These are phyloP conservation scores for Globisporangium cederbergense DNA, from an alignment of 352 stramenopile genomes.

Conservation along the genomic window DNA sequence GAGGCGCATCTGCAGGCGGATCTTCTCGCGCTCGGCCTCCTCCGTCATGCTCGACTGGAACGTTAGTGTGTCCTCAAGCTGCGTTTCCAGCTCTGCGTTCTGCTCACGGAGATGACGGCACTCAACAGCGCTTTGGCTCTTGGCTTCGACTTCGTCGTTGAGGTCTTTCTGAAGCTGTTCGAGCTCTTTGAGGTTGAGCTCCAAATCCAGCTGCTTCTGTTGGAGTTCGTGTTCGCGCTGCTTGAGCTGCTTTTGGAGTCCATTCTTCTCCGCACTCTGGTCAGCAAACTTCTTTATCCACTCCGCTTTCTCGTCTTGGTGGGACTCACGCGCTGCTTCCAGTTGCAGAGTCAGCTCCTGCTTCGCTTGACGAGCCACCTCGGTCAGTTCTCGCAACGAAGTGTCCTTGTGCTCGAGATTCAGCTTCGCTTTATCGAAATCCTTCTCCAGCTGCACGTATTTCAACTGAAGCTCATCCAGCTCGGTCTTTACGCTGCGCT, in stretches of 20 bases:
- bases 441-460: conserved; percentile 30
- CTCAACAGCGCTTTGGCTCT: conserved; percentile 24
- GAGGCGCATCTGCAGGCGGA: conserved; percentile 34
- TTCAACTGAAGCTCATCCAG: conserved; percentile 31
- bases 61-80: conserved; percentile 22
- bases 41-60: conserved; percentile 22
- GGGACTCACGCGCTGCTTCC: conserved; percentile 25
- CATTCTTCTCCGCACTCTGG: conserved; percentile 51
- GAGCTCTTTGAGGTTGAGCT: conserved; percentile 43
- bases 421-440: conserved; percentile 54
- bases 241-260: conserved; percentile 54
- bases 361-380: conserved; percentile 28
- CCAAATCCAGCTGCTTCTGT: conserved; percentile 32
- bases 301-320: conserved; percentile 49
- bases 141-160: conserved; percentile 25
- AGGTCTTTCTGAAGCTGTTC: conserved; percentile 39
- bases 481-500: conserved; percentile 20
- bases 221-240: conserved; percentile 31
- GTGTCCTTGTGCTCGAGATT: conserved; percentile 45
- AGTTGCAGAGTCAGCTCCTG: conserved; percentile 38
- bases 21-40: conserved; percentile 29
- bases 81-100: conserved; percentile 27
- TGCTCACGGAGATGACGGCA: conserved; percentile 22
- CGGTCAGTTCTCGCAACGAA: conserved; percentile 28
- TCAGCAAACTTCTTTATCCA: conserved; percentile 68